A percentile compares a stretch with the other conserved stretches of the same genome.
These are phyloP conservation scores for Oenanthe javanica DNA, from an alignment of 140 eudicot genomes.

Conservation along the genomic window DNA sequence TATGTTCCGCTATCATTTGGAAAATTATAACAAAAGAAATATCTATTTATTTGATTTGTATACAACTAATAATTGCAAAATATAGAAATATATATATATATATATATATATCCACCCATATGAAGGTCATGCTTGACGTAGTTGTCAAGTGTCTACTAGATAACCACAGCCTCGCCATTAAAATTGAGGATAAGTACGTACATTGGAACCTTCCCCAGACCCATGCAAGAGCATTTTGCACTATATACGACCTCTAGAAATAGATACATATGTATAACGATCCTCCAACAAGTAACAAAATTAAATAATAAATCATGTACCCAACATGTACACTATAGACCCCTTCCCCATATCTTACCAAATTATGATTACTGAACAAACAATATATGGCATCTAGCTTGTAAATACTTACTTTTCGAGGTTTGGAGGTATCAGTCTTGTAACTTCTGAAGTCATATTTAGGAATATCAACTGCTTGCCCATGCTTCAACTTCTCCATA, in stretches of 20 bases:
- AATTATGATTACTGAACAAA: not conserved
- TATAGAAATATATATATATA: not conserved
- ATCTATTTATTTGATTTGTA: not conserved
- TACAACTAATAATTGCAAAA: too few relatives aligned
- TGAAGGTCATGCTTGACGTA: not conserved
- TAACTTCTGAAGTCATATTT: constrained; percentile 86
- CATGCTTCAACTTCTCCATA: constrained; percentile 75
- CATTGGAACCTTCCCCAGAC: not conserved
- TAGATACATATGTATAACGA: not conserved
- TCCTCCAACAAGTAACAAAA: not conserved
- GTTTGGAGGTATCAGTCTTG: constrained; percentile 44
- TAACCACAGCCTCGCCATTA: not conserved
- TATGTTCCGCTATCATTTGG: not conserved
- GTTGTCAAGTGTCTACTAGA: not conserved
- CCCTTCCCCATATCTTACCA: not conserved
- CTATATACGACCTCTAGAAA: not conserved
- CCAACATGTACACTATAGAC: not conserved
- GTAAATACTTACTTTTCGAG: constrained; percentile 67
- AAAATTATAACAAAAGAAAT: not conserved
- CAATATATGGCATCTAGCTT: not conserved
- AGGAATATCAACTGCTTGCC: constrained; percentile 79
- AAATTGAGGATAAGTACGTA: not conserved
- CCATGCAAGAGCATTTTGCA: not conserved
- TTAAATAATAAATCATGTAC: not conserved
- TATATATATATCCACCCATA: not conserved